Evolutionary conservation across 108 stramenopile species (phyloP).

Genomic region (Pinguiococcus pyrenoidosus): DNA sequence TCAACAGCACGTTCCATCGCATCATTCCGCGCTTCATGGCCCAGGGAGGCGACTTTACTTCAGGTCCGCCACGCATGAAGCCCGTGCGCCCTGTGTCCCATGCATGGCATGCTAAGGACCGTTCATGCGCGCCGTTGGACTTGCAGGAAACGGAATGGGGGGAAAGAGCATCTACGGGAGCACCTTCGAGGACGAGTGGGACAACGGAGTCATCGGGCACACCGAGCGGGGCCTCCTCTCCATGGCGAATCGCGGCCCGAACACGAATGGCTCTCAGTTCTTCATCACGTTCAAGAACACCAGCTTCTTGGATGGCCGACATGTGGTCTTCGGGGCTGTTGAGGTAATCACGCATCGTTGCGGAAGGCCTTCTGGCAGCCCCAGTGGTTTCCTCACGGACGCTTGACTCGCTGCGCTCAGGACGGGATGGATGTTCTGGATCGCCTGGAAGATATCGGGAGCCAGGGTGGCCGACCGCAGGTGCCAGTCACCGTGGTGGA

Average conservation of each 20-base stretch:
- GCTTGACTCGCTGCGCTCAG: too few species aligned
- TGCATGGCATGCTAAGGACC: too few species aligned
- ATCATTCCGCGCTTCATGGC: slow-evolving; percentile 88
- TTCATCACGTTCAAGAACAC: slow-evolving; percentile 42
- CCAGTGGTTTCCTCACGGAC: too few species aligned
- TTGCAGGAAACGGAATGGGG: slow-evolving; percentile 66
- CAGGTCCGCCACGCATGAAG: too few species aligned
- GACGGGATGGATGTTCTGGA: too few species aligned
- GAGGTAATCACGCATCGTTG: background rate
- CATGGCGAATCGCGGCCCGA: slow-evolving; percentile 85
- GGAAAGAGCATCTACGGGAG: slow-evolving; percentile 52
- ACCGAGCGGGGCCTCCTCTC: slow-evolving; percentile 39
- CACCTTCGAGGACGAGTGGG: slow-evolving; percentile 68
- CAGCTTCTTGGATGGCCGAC: slow-evolving; percentile 44
- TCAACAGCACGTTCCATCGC: slow-evolving; percentile 81
- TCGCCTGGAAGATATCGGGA: too few species aligned
- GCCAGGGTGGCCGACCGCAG: slow-evolving; percentile 67
- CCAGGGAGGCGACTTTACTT: slow-evolving; percentile 83
- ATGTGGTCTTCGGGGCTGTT: slow-evolving; percentile 36
- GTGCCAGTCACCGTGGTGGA: slow-evolving; percentile 56
- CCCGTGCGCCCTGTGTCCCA: too few species aligned
- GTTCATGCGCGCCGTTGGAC: too few species aligned
- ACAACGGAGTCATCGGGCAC: slow-evolving; percentile 47
- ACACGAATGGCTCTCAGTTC: slow-evolving; percentile 84
- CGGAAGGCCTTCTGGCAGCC: too few species aligned